Percentiles rank a stretch among this genome's conserved stretches.
Evolutionary conservation across 352 stramenopile genomes (phyloP).

Genomic region (Hyaloperonospora brassicae): DNA sequence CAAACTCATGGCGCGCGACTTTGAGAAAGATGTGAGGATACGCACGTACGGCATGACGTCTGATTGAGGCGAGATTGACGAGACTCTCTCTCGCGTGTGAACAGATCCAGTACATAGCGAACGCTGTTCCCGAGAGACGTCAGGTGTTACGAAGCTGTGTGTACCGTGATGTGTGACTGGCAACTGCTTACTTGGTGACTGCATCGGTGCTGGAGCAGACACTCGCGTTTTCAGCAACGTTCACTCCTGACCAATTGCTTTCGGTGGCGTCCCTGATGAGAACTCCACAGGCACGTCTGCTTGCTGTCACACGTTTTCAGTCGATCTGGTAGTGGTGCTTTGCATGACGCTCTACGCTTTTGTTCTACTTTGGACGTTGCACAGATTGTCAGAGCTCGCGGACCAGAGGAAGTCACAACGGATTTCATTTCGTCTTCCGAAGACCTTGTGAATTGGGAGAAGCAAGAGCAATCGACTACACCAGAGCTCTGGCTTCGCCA

Average conservation of each 20-base stretch:
- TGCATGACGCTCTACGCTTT: background rate
- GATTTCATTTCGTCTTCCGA: constrained; percentile 50
- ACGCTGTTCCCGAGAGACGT: constrained; percentile 42
- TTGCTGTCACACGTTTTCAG: constrained; percentile 1
- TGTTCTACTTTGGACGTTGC: background rate
- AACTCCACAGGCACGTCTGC: constrained; percentile 39
- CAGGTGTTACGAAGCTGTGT: constrained; percentile 30
- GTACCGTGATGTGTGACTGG: background rate
- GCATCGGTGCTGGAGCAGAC: constrained; percentile 29
- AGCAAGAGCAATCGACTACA: constrained; percentile 35
- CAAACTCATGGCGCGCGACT: constrained; percentile 64
- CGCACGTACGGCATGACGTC: background rate
- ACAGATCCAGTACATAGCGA: constrained; percentile 56
- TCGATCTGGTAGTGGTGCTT: background rate
- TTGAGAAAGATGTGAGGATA: constrained; percentile 44
- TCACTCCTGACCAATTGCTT: constrained; percentile 58
- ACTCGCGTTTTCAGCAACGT: constrained; percentile 71
- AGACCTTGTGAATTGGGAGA: constrained; percentile 37
- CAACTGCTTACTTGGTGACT: background rate
- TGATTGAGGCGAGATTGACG: background rate
- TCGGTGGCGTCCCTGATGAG: constrained; percentile 44
- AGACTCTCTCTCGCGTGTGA: background rate
- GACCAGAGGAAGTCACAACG: constrained; percentile 46
- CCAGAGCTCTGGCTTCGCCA: constrained; percentile 65
- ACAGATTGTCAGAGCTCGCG: constrained; percentile 62